Evolutionary conservation across 768 basidiomycete species (phyloP).

Genomic region (Glaciozyma martinii): DNA sequence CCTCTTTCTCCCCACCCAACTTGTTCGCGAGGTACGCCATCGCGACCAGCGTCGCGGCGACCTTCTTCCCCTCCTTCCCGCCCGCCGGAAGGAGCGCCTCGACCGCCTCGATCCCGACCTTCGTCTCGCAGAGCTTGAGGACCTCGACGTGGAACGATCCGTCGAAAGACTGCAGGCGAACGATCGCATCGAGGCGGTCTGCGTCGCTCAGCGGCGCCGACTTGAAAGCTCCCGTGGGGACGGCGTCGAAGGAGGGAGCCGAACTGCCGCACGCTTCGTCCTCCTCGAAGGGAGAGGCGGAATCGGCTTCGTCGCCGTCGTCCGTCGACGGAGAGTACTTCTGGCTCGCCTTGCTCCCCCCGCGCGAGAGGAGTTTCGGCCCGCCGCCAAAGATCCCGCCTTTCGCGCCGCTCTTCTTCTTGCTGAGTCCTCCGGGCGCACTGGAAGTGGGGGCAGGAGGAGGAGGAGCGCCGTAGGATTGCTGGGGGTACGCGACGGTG

Average conservation of each 20-base stretch:
- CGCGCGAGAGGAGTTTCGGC: too few relatives aligned
- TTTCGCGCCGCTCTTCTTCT: not conserved
- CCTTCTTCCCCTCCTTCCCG: constrained; percentile 36
- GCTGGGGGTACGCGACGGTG: too few relatives aligned
- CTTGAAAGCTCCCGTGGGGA: too few relatives aligned
- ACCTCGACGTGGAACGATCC: constrained; percentile 45
- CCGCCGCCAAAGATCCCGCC: not conserved
- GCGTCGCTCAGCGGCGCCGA: too few relatives aligned
- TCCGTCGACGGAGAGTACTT: too few relatives aligned
- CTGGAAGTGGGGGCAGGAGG: not conserved
- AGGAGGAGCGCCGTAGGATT: too few relatives aligned
- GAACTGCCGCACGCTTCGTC: too few relatives aligned
- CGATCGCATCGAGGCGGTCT: constrained; percentile 38
- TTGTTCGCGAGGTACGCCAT: constrained; percentile 46
- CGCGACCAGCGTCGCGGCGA: constrained; percentile 47
- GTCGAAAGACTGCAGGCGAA: constrained; percentile 44
- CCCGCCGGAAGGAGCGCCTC: not conserved
- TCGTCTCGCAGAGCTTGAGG: not conserved
- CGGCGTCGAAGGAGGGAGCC: too few relatives aligned
- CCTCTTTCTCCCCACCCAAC: constrained; percentile 42
- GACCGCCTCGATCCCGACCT: not conserved
- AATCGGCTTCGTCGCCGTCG: too few relatives aligned
- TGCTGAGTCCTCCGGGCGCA: not conserved
- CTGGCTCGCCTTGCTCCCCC: too few relatives aligned
- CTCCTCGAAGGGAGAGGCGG: too few relatives aligned